Percentiles rank a stretch among this genome's conserved stretches.
Evolutionary conservation across 208 protist species (phyloP).

Genomic region (Trypanosoma conorhini): DNA sequence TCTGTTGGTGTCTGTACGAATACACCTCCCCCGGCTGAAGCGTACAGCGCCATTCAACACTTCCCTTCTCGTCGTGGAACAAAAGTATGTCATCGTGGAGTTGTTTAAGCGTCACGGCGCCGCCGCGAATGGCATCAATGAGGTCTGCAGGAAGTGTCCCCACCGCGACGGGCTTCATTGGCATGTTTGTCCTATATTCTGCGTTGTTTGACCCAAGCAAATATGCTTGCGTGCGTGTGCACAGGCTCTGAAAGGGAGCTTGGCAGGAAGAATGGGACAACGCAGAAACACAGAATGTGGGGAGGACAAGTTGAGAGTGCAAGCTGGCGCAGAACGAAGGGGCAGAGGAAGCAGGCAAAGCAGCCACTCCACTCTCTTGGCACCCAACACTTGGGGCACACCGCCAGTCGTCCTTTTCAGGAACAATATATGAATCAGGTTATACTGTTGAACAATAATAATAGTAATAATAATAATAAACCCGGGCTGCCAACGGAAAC

Average conservation of each 20-base stretch:
- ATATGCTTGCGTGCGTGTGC: background rate
- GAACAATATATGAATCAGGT: background rate
- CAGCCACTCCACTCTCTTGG: background rate
- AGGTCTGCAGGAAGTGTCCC: constrained; percentile 32
- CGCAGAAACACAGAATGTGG: background rate
- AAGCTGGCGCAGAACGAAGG: background rate
- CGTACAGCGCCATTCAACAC: constrained; percentile 11
- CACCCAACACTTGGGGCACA: background rate
- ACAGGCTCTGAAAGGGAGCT: background rate
- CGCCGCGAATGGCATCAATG: constrained; percentile 29
- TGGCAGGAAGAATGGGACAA: background rate
- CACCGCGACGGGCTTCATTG: constrained; percentile 19
- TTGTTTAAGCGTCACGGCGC: constrained; percentile 10
- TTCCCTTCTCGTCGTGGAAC: constrained; percentile 10
- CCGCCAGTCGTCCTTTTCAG: background rate
- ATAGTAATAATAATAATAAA: constrained; percentile 1
- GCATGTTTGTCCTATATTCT: background rate
- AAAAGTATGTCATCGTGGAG: background rate
- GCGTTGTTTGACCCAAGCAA: background rate
- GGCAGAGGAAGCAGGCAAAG: background rate
- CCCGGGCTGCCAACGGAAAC: background rate
- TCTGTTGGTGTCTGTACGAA: constrained; percentile 18
- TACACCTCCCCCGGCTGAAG: background rate
- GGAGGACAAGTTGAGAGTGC: background rate
- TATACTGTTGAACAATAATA: background rate